Percentiles rank a stretch among this genome's conserved stretches.
phyloP scores from a whole-genome alignment of 1,284 basidiomycete species.

The Rhodofomes roseus region DNA sequence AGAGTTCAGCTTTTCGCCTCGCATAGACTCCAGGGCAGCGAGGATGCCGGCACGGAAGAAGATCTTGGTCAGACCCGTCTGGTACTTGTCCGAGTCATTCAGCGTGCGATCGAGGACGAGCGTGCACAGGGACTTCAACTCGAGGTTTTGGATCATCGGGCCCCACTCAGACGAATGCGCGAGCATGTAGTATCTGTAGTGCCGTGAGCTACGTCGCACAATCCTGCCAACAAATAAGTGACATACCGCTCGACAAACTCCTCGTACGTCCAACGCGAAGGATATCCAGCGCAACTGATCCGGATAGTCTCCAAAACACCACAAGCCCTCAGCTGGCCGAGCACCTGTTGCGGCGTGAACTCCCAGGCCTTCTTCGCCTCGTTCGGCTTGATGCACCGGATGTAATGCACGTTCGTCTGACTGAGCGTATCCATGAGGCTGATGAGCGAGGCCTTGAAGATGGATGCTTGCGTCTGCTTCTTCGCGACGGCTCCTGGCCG shows the following conservation, averaged over 20 bases:
- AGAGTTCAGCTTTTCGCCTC: conserved; percentile 83
- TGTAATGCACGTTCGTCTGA: conserved; percentile 98
- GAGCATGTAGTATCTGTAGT: conserved; percentile 91
- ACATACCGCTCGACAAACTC: conserved; percentile 97
- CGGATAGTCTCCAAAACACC: conserved; percentile 99
- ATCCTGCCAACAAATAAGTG: not conserved
- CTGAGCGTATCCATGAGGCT: conserved; percentile 97
- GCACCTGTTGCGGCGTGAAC: conserved; percentile 93
- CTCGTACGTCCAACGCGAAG: conserved; percentile 98
- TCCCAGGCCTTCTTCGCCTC: conserved; percentile 97
- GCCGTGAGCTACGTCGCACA: not conserved
- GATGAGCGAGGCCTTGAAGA: conserved; percentile 95
- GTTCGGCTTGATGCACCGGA: conserved; percentile 99
- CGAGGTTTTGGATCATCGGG: conserved; percentile 75
- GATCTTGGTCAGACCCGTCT: conserved; percentile 95
- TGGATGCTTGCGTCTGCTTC: conserved; percentile 97
- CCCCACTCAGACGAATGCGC: conserved; percentile 86
- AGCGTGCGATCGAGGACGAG: conserved; percentile 85
- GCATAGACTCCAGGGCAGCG: conserved; percentile 90
- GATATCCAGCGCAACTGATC: conserved; percentile 98
- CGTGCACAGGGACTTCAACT: conserved; percentile 81
- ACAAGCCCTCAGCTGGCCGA: conserved; percentile 94
- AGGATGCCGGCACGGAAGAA: conserved; percentile 99
- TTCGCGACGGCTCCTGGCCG: conserved; percentile 67
- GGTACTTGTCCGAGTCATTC: conserved; percentile 94